Evolutionary conservation across 2,329 filamentous ascomycete species (phyloP), one percentile per base, ranked within the genome.

Genomic region (Scedosporium dehoogii): DNA sequence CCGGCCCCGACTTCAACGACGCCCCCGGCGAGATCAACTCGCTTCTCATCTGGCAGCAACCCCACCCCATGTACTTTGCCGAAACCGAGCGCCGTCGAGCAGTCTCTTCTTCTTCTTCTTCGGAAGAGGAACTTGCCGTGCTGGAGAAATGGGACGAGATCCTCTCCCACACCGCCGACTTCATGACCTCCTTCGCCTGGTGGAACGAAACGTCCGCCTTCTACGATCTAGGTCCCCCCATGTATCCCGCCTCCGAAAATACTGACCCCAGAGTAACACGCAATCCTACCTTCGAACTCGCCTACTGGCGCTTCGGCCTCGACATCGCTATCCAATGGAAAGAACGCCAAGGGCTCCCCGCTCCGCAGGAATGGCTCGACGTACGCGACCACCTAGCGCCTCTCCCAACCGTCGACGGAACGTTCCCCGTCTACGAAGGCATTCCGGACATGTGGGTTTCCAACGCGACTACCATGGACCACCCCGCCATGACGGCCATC

Each of bases 41-140:
- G 9, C 72, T 86, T 1, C 72, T 87, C 3, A 81, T 85, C 63
- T 86, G 84, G 84, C 84, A 86, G 66, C 84, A 85, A 66, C 83
- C 82, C 6, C 84, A 86, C 68, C 76, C 80, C 0, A 81, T 85
- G 75, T 83, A 82, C 67, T 83, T 85, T 66, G 84, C 83, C 0
- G 82, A 85, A 68, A 71, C 79, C 18, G 79, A 83, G 67, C 85
- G 80, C 67, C 74, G 79, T 23, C 74, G 74, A 0, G 77, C 73
- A 60, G 76, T 79, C 21, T n/a, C 14, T 10, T 7, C 46, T 0
- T 74, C 71, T 6, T 61, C 70, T 0, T 74, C 71, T 6, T 61
- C 70, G 2, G 69, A 72, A 4, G 82, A 78, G 0, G 48, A 61
- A 41, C 12, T 2, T 10, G 23, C 10, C 41, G 61, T 59, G 46